Percentiles rank a stretch among this genome's conserved stretches.
Conservation (phyloP, 1,139 yeast species). For the Arxiozyma bovina region DNA sequence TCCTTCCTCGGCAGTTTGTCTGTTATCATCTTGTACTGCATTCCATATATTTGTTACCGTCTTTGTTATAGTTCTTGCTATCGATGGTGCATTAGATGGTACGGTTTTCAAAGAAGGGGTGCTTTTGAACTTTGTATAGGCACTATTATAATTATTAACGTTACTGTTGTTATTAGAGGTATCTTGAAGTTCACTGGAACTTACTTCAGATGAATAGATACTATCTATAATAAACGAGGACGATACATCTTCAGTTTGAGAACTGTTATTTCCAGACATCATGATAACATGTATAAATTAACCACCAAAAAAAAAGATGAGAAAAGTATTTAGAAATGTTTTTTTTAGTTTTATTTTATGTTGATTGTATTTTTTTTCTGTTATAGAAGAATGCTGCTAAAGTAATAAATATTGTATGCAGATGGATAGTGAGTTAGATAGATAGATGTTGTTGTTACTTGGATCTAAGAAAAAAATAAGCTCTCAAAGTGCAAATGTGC, state of each 20-base stretch:
- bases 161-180: background rate
- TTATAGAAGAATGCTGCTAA: no score
- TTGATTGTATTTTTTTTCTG: no score
- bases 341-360: no score
- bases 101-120: background rate
- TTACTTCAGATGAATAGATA: background rate
- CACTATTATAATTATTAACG: background rate
- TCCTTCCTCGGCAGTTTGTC: constrained; percentile 14
- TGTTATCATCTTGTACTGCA: constrained; percentile 25
- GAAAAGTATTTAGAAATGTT: background rate
- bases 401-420: background rate
- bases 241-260: background rate
- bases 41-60: constrained; percentile 12
- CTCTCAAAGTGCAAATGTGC: no score
- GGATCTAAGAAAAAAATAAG: no score
- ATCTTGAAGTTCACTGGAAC: background rate
- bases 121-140: background rate
- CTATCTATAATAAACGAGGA: background rate
- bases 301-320: no score
- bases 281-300: background rate
- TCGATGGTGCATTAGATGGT: constrained; percentile 5
- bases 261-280: background rate
- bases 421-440: background rate
- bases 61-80: constrained; percentile 13
- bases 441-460: background rate